These are phyloP conservation scores for Pochonia chlamydosporia DNA, from an alignment of 2,329 filamentous ascomycete genomes.

Conservation along the genomic window DNA sequence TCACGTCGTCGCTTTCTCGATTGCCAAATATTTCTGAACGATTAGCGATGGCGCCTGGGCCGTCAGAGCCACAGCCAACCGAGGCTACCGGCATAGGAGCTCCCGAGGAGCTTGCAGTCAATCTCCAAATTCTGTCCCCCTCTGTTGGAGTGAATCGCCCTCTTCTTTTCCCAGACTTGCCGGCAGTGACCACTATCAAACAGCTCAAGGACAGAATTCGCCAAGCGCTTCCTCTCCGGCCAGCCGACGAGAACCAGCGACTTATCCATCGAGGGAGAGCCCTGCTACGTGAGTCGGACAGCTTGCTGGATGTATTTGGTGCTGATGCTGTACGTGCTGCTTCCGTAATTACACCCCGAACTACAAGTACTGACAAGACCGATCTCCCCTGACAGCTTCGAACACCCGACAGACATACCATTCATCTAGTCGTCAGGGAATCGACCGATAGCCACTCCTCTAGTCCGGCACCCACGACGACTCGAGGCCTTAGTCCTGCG, in stretches of 20 bases:
- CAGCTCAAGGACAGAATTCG: slow-evolving; percentile 55
- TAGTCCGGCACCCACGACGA: slow-evolving; percentile 15
- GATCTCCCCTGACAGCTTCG: slow-evolving; percentile 29
- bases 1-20: background rate
- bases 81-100: slow-evolving; percentile 17
- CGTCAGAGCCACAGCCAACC: slow-evolving; percentile 18
- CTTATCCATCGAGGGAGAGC: slow-evolving; percentile 56
- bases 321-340: slow-evolving; percentile 40
- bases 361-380: too few relatives aligned
- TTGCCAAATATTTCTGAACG: background rate
- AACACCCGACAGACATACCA: slow-evolving; percentile 40
- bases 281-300: slow-evolving; percentile 48
- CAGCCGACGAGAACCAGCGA: slow-evolving; percentile 49
- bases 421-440: slow-evolving; percentile 48
- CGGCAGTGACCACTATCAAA: slow-evolving; percentile 46
- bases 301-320: slow-evolving; percentile 52
- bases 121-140: slow-evolving; percentile 54
- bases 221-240: slow-evolving; percentile 41
- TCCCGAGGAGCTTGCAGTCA: slow-evolving; percentile 37
- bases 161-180: slow-evolving; percentile 42
- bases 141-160: slow-evolving; percentile 47
- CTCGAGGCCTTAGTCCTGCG: slow-evolving; percentile 21
- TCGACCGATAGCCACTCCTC: slow-evolving; percentile 22
- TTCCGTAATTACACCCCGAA: too few relatives aligned
- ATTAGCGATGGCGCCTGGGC: slow-evolving; percentile 33